These are phyloP conservation scores for Hypoxylon sp. DNA, from an alignment of 2,329 filamentous ascomycete species.

Conservation along the genomic window DNA sequence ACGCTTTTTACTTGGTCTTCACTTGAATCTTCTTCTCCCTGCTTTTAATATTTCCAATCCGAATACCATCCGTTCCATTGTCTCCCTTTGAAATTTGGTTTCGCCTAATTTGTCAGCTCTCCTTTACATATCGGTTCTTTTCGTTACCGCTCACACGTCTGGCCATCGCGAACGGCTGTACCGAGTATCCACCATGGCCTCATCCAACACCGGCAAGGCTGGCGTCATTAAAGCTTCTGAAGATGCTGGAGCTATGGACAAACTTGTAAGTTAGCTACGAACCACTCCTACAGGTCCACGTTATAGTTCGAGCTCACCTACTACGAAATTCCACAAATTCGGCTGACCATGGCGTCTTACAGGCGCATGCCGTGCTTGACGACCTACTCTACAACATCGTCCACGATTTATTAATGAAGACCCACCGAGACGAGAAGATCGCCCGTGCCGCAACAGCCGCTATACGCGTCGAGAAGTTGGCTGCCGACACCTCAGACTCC, in stretches of 20 bases:
- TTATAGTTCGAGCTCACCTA: slow-evolving; percentile 21
- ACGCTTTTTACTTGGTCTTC: too few relatives aligned
- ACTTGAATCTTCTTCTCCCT: slow-evolving; percentile 28
- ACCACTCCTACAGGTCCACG: slow-evolving; percentile 24
- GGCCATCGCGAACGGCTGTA: slow-evolving; percentile 21
- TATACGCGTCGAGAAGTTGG: slow-evolving; percentile 74
- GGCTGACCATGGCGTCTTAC: slow-evolving; percentile 29
- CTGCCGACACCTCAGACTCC: slow-evolving; percentile 68
- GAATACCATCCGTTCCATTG: slow-evolving; percentile 29
- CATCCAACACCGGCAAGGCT: slow-evolving; percentile 66
- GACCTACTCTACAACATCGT: slow-evolving; percentile 83
- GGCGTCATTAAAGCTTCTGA: slow-evolving; percentile 69
- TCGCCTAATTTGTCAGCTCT: slow-evolving; percentile 30
- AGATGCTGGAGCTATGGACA: slow-evolving; percentile 68
- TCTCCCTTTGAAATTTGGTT: slow-evolving; percentile 23
- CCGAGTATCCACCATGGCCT: slow-evolving; percentile 42
- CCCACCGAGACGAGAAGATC: slow-evolving; percentile 84
- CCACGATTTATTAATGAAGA: slow-evolving; percentile 80
- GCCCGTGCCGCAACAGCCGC: slow-evolving; percentile 76
- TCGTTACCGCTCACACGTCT: slow-evolving; percentile 16
- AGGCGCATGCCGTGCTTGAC: slow-evolving; percentile 78
- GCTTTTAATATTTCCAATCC: slow-evolving; percentile 34
- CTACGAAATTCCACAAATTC: slow-evolving; percentile 19
- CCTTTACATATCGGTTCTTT: slow-evolving; percentile 8
- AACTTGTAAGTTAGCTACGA: slow-evolving; percentile 66